Conservation (phyloP, 2,329 filamentous ascomycete species). For the Colletotrichum sp. region DNA sequence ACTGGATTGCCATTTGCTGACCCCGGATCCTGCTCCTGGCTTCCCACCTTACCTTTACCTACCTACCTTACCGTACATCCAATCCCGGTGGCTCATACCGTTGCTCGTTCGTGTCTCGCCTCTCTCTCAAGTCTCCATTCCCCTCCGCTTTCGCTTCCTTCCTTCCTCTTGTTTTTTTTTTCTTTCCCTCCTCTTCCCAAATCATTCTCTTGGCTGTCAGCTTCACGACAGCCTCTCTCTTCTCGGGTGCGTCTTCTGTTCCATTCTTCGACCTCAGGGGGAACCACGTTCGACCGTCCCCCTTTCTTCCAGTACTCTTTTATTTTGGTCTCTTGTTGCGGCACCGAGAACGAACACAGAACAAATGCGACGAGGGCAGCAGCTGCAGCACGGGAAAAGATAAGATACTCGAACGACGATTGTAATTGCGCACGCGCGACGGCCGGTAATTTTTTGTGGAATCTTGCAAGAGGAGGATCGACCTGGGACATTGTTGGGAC, state of each 20-base stretch:
- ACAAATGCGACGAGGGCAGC: neutral
- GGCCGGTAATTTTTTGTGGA: neutral
- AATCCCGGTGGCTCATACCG: neutral
- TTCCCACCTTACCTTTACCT: neutral
- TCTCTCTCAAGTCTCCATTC: neutral
- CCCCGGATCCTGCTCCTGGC: neutral
- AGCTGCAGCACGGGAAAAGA: neutral
- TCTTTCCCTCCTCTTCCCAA: neutral
- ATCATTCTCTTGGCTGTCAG: neutral
- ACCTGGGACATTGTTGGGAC: neutral
- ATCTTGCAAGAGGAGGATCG: slow-evolving; percentile 17
- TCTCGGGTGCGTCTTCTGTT: neutral
- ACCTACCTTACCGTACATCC: neutral
- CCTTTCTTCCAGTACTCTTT: neutral
- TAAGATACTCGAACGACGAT: neutral
- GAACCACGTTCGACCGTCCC: neutral
- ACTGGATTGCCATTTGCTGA: neutral
- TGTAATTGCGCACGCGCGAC: neutral
- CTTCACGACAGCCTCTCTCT: neutral
- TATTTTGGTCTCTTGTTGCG: neutral
- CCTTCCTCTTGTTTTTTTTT: neutral
- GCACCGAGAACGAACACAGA: neutral
- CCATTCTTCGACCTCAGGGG: neutral
- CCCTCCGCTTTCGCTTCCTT: neutral
- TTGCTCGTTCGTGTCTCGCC: neutral